Evolutionary conservation across 495 filamentous ascomycete species (phyloP).

Genomic region (Tuber calosporum): DNA sequence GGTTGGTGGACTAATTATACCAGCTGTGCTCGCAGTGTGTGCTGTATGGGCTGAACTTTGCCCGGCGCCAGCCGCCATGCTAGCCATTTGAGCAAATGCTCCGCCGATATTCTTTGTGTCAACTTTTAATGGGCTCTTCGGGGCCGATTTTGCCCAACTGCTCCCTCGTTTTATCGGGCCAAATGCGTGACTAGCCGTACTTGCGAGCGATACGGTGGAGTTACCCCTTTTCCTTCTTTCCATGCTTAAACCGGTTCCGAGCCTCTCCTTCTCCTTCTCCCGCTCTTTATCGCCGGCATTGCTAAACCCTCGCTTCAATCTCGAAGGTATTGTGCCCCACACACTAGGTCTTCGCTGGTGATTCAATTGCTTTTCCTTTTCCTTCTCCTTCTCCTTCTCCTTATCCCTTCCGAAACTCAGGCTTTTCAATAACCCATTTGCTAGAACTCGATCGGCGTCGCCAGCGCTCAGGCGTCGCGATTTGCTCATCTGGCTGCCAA

Average conservation of each 20-base stretch:
- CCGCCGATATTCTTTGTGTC: conserved; percentile 33
- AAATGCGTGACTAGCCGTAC: conserved; percentile 10
- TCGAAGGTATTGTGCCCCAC: conserved; percentile 25
- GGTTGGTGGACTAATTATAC: conserved; percentile 15
- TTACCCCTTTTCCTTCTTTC: conserved; percentile 21
- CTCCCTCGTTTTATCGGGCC: conserved; percentile 17
- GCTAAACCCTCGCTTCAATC: conserved; percentile 35
- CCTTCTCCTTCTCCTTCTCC: conserved; percentile 30
- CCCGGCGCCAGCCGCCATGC: conserved; percentile 35
- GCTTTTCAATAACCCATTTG: conserved; percentile 23
- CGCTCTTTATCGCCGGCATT: conserved; percentile 33
- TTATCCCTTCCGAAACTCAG: conserved; percentile 38
- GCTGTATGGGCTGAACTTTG: conserved; percentile 30
- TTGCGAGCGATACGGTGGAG: conserved; percentile 13
- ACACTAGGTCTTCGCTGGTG: conserved; percentile 33
- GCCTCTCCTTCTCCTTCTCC: conserved; percentile 16
- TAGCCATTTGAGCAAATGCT: conserved; percentile 34
- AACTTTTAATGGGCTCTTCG: conserved; percentile 16
- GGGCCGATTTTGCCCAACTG: conserved; percentile 18
- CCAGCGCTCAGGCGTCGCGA: conserved; percentile 20
- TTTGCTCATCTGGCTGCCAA: conserved; percentile 37
- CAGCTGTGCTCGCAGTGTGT: conserved; percentile 19
- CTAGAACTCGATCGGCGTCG: conserved; percentile 32
- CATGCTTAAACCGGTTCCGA: not conserved
- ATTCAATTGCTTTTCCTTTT: not conserved